A percentile compares a stretch with the other conserved stretches of the same genome.
phyloP scores from a whole-genome alignment of 352 stramenopile species.

The Globisporangium orthogonon region DNA sequence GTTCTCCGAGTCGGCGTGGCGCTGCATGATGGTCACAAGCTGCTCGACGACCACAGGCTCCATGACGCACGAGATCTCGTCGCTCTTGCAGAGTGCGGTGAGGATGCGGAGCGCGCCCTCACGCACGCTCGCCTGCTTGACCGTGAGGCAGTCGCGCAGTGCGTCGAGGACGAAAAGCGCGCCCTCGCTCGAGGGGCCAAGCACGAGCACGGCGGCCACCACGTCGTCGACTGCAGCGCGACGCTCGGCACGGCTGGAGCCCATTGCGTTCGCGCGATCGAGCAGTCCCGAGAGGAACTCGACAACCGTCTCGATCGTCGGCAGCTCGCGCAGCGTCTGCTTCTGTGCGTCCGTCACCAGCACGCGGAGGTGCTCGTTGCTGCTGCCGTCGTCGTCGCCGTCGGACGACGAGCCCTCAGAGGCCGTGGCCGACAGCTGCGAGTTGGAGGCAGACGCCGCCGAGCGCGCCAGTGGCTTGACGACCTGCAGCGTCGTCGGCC shows the following conservation, averaged over 20 bases:
- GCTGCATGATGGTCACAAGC: slow-evolving; percentile 44
- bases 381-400: slow-evolving; percentile 17
- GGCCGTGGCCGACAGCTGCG: slow-evolving; percentile 15
- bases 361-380: slow-evolving; percentile 12
- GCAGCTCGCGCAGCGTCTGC: slow-evolving; percentile 22
- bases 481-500: slow-evolving; percentile 17
- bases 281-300: slow-evolving; percentile 33
- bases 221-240: slow-evolving; percentile 40
- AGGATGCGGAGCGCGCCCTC: slow-evolving; percentile 46
- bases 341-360: slow-evolving; percentile 39
- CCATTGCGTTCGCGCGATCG: slow-evolving; percentile 30
- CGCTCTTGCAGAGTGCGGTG: slow-evolving; percentile 32
- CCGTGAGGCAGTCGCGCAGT: slow-evolving; percentile 30
- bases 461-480: slow-evolving; percentile 11
- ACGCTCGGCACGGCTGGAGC: slow-evolving; percentile 28
- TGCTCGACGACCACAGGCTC: slow-evolving; percentile 54
- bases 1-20: slow-evolving; percentile 58
- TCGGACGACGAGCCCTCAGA: slow-evolving; percentile 27
- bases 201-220: slow-evolving; percentile 32
- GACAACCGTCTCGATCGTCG: slow-evolving; percentile 17
- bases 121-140: slow-evolving; percentile 39
- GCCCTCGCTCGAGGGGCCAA: slow-evolving; percentile 27
- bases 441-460: not conserved
- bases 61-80: slow-evolving; percentile 37
- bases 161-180: slow-evolving; percentile 39